Conservation (phyloP, 352 stramenopile genomes). For the Globisporangium barbulae region DNA sequence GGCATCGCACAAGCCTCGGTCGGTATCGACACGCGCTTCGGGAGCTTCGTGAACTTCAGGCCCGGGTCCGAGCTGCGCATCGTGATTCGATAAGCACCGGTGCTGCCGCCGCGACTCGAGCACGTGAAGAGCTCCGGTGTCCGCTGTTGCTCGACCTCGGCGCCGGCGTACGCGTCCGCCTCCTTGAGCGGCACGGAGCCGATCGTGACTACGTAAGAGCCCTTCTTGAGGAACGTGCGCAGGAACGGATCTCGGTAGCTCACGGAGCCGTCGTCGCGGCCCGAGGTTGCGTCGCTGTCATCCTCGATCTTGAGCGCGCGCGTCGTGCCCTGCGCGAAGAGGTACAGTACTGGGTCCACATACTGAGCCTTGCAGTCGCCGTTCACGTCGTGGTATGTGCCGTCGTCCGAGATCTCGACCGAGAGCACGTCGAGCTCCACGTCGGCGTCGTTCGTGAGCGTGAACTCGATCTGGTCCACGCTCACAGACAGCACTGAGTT, state of each 20-base stretch:
- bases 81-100: constrained; percentile 34
- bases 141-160: constrained; percentile 25
- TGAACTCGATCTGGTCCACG: constrained; percentile 56
- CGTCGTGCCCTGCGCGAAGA: constrained; percentile 37
- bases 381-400: constrained; percentile 56
- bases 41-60: constrained; percentile 1
- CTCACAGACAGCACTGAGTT: constrained; percentile 20
- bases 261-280: constrained; percentile 38
- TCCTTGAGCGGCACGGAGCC: constrained; percentile 29
- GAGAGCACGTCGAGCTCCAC: constrained; percentile 59
- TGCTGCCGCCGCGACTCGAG: constrained; percentile 16
- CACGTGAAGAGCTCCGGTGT: constrained; percentile 32
- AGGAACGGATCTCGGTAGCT: constrained; percentile 52
- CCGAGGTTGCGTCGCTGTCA: constrained; percentile 21
- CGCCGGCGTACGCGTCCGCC: constrained; percentile 23
- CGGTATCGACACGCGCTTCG: not conserved
- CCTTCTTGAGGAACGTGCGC: constrained; percentile 43
- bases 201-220: constrained; percentile 42
- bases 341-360: constrained; percentile 55
- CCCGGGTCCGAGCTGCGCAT: constrained; percentile 29
- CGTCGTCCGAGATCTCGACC: constrained; percentile 53
- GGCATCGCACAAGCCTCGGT: not conserved
- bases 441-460: constrained; percentile 33
- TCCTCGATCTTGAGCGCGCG: constrained; percentile 39
- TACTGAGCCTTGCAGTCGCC: constrained; percentile 56